Evolutionary conservation across 176 grass and related monocot genomes (phyloP).

Genomic region (Carex cristatella): DNA sequence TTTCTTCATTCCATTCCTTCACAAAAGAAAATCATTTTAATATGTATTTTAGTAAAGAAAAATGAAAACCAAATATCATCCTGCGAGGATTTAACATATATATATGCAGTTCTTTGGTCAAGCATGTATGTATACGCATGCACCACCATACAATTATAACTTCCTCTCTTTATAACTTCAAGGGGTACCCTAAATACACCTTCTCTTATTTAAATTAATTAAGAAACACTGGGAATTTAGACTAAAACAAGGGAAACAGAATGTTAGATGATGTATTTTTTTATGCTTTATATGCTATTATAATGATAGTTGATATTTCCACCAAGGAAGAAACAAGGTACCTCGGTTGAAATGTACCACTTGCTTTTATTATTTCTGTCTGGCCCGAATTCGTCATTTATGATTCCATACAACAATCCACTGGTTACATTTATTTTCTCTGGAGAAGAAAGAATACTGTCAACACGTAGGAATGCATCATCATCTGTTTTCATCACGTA

Average conservation of each 20-base stretch:
- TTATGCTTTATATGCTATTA: neutral
- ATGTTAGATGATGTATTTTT: neutral
- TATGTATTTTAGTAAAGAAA: neutral
- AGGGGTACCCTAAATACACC: neutral
- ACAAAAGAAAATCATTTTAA: conserved; percentile 11
- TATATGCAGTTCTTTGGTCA: too few relatives aligned
- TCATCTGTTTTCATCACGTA: conserved; percentile 98
- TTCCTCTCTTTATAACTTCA: too few relatives aligned
- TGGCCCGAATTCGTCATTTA: conserved; percentile 59
- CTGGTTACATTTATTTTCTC: conserved; percentile 43
- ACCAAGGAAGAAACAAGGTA: conserved; percentile 22
- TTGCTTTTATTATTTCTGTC: conserved; percentile 72
- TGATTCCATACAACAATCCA: conserved; percentile 72
- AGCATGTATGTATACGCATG: too few relatives aligned
- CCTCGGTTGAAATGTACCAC: conserved; percentile 76
- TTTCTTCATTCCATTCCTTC: conserved; percentile 90
- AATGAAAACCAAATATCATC: neutral
- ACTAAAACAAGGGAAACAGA: neutral
- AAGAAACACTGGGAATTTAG: neutral
- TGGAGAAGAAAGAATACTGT: conserved; percentile 60
- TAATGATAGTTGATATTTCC: neutral
- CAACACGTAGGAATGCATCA: conserved; percentile 90
- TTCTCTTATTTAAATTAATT: neutral
- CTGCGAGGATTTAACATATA: too few relatives aligned
- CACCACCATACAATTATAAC: too few relatives aligned